These are phyloP conservation scores for Sporobolus alterniflorus DNA, from an alignment of 202 grass and related monocot genomes.

Conservation along the genomic window DNA sequence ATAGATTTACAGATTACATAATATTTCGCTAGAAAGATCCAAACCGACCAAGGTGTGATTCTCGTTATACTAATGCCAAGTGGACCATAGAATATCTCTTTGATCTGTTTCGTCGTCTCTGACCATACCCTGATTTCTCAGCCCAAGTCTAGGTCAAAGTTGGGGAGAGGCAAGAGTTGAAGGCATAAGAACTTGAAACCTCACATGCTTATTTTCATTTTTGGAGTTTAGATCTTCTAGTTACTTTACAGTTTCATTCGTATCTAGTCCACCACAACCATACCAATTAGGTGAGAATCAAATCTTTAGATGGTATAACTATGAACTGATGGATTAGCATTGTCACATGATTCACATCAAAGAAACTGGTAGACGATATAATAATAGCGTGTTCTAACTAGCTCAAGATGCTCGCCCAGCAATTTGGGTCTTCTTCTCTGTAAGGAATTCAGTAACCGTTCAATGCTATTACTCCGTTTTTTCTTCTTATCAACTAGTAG, in stretches of 20 bases:
- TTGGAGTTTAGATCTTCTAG: neutral
- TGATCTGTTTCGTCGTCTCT: constrained; percentile 2
- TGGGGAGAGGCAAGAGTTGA: constrained; percentile 15
- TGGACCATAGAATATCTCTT: constrained; percentile 23
- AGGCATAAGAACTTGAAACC: neutral
- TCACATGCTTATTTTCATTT: constrained; percentile 27
- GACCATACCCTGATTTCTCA: constrained; percentile 7
- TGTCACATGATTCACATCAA: constrained; percentile 29
- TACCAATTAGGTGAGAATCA: constrained; percentile 3
- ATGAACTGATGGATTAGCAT: neutral
- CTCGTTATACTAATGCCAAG: constrained; percentile 15
- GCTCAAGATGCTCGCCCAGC: constrained; percentile 16
- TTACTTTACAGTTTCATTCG: neutral
- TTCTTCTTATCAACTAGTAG: neutral
- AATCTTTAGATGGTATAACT: neutral
- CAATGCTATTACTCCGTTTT: neutral
- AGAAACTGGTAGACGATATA: neutral
- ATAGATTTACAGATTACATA: neutral
- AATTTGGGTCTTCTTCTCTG: neutral
- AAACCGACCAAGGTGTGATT: constrained; percentile 41
- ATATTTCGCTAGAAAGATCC: constrained; percentile 23
- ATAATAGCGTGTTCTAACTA: neutral
- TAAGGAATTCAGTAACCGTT: neutral
- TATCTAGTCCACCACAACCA: neutral
- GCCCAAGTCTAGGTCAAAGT: constrained; percentile 41